Base-by-base conservation (phyloP, 345 rosid genomes). In the Orychophragmus violaceus region DNA sequence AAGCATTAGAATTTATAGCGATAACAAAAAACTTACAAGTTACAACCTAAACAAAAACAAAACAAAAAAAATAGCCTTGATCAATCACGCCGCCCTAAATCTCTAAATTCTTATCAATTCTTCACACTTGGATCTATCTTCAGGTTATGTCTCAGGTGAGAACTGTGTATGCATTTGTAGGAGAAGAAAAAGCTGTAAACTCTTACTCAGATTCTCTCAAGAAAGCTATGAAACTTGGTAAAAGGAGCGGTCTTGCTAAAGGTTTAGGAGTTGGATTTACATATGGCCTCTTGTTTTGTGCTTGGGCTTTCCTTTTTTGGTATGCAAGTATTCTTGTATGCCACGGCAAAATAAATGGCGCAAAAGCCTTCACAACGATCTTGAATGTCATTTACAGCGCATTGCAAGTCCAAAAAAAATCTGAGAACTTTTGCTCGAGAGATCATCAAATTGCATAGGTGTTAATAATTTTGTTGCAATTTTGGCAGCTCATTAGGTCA, bases 91-190 rank as follows among this genome's bases (percentile, higher is more conserved):
- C n/a, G n/a, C n/a, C n/a, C n/a, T n/a, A n/a, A n/a, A n/a, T n/a
- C n/a, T n/a, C n/a, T n/a, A n/a, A n/a, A n/a, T n/a, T n/a, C n/a
- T n/a, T n/a, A n/a, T n/a, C n/a, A n/a, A n/a, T n/a, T n/a, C n/a
- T n/a, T n/a, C n/a, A n/a, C n/a, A n/a, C n/a, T n/a, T n/a, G n/a
- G n/a, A n/a, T n/a, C n/a, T n/a, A n/a, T n/a, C n/a, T 36, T 72
- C 72, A 91, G 94, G 85, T 71, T 32, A 84, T 91, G 61, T 87
- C 95, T 19, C 92, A 87, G 64, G 82, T 91, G 59, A 85, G 92
- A 11, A 83, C 95, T 3, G 87, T 89, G 24, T 85, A 87, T 66
- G 83, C 98, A 35, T 91, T 76, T 76, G 95, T 81, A 1, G 96
- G 98, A 49, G 95, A 89, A 77, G 83, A 79, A 16, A 82, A 62